Evolutionary conservation across 768 basidiomycete genomes (phyloP), one percentile per base, ranked within the genome.

Genomic region (Peribolospora baueri): DNA sequence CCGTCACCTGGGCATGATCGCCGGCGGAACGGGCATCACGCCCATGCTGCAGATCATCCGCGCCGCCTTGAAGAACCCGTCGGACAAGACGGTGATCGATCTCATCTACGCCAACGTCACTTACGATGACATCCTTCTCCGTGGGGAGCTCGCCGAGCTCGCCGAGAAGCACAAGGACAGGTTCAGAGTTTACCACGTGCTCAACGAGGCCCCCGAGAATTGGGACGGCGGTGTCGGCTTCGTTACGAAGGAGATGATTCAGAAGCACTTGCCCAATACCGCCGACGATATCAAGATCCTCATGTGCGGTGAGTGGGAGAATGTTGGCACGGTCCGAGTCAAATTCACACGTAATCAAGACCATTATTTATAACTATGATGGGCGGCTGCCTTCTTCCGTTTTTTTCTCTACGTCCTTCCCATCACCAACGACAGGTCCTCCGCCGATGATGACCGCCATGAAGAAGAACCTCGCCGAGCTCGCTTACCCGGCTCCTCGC

Each of bases 41-140:
- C 93, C 93, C 64, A 95, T 97, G 91, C 80, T 93, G 63, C 91
- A 98, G 67, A 84, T 98, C 73, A 82, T 95, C 69, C 81, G 83
- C 58, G 84, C 90, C n/a, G 77, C 80, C 9, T 76, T 95, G 66
- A 81, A 82, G 68, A 86, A 88, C 61, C 79, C 84, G n/a, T 66
- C 70, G 48, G 93, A 98, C 74, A 71, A 65, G 58, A 95, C 91
- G 46, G 76, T 73, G 61, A 68, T 97, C 64, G 76, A 74, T 60
- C 77, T 98, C 64, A 84, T 98, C 65, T 97, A 97, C 69, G 93
- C 93, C 61, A 98, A 98, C 69, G 88, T 95, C 59, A 82, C 80
- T 68, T 65, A 73, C 56, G 83, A 88, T 55, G 93, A 98, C 65
- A 95, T 98, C 64, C 78, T 98, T 46, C 75, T 97, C 62, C 82